Evolutionary conservation across 768 basidiomycete species (phyloP), one percentile per base, ranked within the genome.

Genomic region (Chiua virens): DNA sequence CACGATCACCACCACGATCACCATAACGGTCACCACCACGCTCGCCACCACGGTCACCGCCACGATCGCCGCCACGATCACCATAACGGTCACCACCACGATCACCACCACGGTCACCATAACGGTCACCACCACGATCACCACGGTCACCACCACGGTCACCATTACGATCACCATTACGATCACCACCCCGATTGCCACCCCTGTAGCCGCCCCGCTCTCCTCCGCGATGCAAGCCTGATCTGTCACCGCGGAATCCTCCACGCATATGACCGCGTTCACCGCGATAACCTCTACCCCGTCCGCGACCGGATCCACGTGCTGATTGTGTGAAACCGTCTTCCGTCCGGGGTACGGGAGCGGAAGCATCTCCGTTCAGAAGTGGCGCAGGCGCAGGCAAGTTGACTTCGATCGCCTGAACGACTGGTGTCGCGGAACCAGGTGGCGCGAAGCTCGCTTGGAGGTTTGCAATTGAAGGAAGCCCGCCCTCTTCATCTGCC

Each of bases 371-470:
- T 6, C 60, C 60, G 38, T 63, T 60, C 40, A 49, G 10, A 23
- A 54, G 55, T 10, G 57, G 60, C 20, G 53, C 59, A 32, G 58
- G 47, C 34, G 50, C 49, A 30, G 62, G 61, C 22, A 56, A 46
- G 62, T 72, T 52, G 55, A 64, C 58, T 72, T 77, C 75, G 17
- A 72, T 65, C 6, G 67, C 36, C 34, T 64, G 71, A 9, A 66
- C 55, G 11, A 68, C 63, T 22, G 89, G 86, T 1, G 86, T 87
- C n/a, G 76, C 80, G 25, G 84, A 79, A 8, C 83, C 86, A 36
- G 89, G 87, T 13, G 83, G 81, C 7, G 85, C 86, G 61, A 92
- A 90, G 56, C 80, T 82, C 40, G 86, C 86, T 50, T 92, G 89
- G 23, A 92, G 75, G 42, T 79, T 79, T 7, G 83, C 83, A 45